Evolutionary conservation across 345 rosid species (phyloP).

Genomic region (Reutealis trisperma): DNA sequence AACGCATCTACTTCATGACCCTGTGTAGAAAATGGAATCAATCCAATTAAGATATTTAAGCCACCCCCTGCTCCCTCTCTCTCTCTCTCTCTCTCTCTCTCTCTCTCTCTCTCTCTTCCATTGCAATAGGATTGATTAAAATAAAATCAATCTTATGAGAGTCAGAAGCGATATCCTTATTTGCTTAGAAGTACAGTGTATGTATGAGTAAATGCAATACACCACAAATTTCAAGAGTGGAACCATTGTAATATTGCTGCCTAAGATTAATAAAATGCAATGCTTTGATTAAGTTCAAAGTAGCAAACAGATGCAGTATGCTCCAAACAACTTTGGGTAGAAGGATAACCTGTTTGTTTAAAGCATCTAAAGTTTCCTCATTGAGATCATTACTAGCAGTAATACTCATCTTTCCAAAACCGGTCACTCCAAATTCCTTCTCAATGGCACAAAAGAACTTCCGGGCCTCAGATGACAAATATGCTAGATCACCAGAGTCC

Average conservation of each 20-base stretch:
- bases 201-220: background rate
- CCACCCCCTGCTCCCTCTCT: background rate
- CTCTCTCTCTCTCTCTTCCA: background rate
- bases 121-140: background rate
- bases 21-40: slow-evolving; percentile 33
- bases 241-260: background rate
- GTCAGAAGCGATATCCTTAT: background rate
- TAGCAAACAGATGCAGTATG: background rate
- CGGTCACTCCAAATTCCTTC: slow-evolving; percentile 63
- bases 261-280: background rate
- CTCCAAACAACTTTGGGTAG: background rate
- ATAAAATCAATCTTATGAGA: too few relatives aligned
- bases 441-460: slow-evolving; percentile 66
- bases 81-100: background rate
- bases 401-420: slow-evolving; percentile 72
- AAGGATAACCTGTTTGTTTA: slow-evolving; percentile 80
- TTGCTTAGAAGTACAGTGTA: background rate
- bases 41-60: slow-evolving; percentile 6
- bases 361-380: slow-evolving; percentile 93
- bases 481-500: slow-evolving; percentile 97
- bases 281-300: background rate
- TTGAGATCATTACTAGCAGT: slow-evolving; percentile 97
- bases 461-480: slow-evolving; percentile 75
- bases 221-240: background rate
- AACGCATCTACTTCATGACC: slow-evolving; percentile 94